These are phyloP conservation scores for Puccinia polysora DNA, from an alignment of 1,284 basidiomycete species.

Conservation along the genomic window DNA sequence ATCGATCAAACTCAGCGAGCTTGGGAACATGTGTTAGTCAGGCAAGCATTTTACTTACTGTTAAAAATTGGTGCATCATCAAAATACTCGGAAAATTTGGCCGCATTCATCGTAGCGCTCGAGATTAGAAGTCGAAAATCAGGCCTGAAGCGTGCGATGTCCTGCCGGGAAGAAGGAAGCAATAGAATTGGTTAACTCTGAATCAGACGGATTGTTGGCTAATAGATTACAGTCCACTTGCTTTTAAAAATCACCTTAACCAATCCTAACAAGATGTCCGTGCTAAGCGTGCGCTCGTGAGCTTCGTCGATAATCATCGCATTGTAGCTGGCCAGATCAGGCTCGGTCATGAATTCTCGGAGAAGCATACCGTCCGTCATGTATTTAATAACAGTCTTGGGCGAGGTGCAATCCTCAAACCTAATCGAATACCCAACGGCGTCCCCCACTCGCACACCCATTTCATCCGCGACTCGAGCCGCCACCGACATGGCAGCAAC, in stretches of 20 bases:
- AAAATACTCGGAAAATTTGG: slow-evolving; percentile 93
- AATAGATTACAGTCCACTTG: background rate
- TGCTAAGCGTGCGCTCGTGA: slow-evolving; percentile 89
- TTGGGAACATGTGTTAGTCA: background rate
- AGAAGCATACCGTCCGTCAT: slow-evolving; percentile 98
- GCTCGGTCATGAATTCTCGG: slow-evolving; percentile 90
- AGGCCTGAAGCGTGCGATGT: slow-evolving; percentile 92
- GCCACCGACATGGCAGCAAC: slow-evolving; percentile 99
- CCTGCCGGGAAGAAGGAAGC: slow-evolving; percentile 57
- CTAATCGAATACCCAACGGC: slow-evolving; percentile 98
- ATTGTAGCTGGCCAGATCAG: slow-evolving; percentile 84
- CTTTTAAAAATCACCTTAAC: slow-evolving; percentile 68
- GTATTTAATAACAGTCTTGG: slow-evolving; percentile 94
- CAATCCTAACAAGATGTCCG: slow-evolving; percentile 91
- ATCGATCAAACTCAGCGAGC: background rate
- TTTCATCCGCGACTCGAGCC: slow-evolving; percentile 95
- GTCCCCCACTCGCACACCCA: slow-evolving; percentile 91
- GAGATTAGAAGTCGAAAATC: slow-evolving; percentile 87
- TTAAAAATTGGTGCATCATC: slow-evolving; percentile 90
- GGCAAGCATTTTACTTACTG: slow-evolving; percentile 57
- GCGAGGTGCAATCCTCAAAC: slow-evolving; percentile 98
- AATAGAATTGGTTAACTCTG: background rate
- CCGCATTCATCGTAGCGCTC: slow-evolving; percentile 91
- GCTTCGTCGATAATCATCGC: slow-evolving; percentile 94
- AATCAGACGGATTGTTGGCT: background rate